These are phyloP conservation scores for Lactifluus volemus DNA, from an alignment of 768 basidiomycete species.

Conservation along the genomic window DNA sequence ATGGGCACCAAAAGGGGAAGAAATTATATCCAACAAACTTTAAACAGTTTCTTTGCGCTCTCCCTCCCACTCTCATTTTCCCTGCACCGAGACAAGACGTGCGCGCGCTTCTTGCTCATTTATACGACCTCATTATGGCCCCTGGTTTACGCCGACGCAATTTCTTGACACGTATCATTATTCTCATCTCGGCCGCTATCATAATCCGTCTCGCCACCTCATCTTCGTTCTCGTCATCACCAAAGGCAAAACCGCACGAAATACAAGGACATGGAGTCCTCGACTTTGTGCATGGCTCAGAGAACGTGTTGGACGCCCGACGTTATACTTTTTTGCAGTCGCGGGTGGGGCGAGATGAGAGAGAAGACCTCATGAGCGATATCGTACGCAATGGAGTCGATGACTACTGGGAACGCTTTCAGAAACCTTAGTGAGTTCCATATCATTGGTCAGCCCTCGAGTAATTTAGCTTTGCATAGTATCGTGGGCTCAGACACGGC, in stretches of 20 bases:
- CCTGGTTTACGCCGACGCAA: slow-evolving; percentile 38
- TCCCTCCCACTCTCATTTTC: neutral
- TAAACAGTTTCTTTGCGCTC: too few relatives aligned
- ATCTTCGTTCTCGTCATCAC: slow-evolving; percentile 21
- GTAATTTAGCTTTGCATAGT: slow-evolving; percentile 29
- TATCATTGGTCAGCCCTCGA: neutral
- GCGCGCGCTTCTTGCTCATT: neutral
- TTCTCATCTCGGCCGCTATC: slow-evolving; percentile 29
- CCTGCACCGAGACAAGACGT: neutral
- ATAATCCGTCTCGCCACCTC: slow-evolving; percentile 34
- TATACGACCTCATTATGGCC: neutral
- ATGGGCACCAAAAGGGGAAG: too few relatives aligned
- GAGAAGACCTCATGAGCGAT: slow-evolving; percentile 69
- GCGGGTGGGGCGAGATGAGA: slow-evolving; percentile 79
- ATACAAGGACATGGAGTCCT: slow-evolving; percentile 54
- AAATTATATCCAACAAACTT: too few relatives aligned
- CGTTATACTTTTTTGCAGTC: slow-evolving; percentile 82
- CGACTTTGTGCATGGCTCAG: slow-evolving; percentile 54
- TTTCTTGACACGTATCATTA: slow-evolving; percentile 33
- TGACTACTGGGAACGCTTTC: slow-evolving; percentile 91
- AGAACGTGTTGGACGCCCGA: slow-evolving; percentile 82
- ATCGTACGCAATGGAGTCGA: slow-evolving; percentile 66
- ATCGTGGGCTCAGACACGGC: slow-evolving; percentile 77
- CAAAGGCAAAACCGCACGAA: slow-evolving; percentile 27
- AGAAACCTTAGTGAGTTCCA: slow-evolving; percentile 74